Base-by-base conservation (phyloP, 345 rosid species). In the Euphorbia tirucalli region DNA sequence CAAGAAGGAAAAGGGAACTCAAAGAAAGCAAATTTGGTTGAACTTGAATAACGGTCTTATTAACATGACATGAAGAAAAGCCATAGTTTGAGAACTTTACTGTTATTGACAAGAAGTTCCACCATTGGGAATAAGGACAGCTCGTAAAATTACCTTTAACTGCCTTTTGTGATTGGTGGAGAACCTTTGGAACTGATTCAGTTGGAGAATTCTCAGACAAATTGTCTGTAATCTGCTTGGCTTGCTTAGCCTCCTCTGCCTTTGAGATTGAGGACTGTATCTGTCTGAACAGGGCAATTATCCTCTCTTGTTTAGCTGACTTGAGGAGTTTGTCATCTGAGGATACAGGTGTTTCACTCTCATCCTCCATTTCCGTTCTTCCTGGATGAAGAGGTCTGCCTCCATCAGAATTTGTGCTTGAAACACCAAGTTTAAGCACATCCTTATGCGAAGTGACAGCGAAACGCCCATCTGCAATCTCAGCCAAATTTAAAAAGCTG, bases 401-500 rank as follows among this genome's bases (percentile, higher is more conserved):
- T 65, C 83, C 85, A 72, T 84, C 61, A 10, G 69, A 54, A 3
- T 28, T 69, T 60, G 43, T 71, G 72, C 74, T 66, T 9, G 83
- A 74, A 74, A 67, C 39, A 37, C 71, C 74, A 22, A 63, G 59
- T 16, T 50, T 74, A 43, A 19, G 65, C 18, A 19, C 56, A 14
- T 11, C 63, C 44, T 77, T 71, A 28, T 30, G 70, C 24, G 32
- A 75, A 61, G 66, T 30, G 66, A 79, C 75, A 32, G 66, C 61
- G 2, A 41, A 14, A 70, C 69, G 55, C 52, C 78, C 58, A 78
- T 80, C 85, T 82, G 83, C 87, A 77, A 80, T 79, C 85, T 83
- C 88, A 82, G 89, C 85, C 88, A 85, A 87, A 88, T 77, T 81
- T 71, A 84, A 88, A 77, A 83, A 86, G 90, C 92, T 86, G 90